Conservation (phyloP, 2,329 filamentous ascomycete species). For the Claviceps cyperi region DNA sequence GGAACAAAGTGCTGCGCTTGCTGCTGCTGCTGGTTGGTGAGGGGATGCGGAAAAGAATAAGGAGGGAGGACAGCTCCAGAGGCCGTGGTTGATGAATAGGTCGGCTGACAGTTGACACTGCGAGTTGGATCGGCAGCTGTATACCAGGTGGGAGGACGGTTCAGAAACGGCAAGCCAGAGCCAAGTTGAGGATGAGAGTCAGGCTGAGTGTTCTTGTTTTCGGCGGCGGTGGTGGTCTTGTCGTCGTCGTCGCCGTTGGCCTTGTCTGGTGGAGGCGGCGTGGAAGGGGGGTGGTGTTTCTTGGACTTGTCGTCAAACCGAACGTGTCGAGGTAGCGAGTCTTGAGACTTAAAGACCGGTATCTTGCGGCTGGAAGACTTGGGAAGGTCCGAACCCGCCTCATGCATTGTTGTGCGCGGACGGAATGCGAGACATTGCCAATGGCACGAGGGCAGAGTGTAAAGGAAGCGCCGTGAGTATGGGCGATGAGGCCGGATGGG, state of each 20-base stretch:
- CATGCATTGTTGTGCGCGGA: slow-evolving; percentile 12
- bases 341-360: slow-evolving; percentile 14
- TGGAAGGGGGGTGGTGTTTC: background rate
- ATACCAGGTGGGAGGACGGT: slow-evolving; percentile 15
- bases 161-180: slow-evolving; percentile 9
- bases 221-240: background rate
- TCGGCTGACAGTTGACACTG: slow-evolving; percentile 11
- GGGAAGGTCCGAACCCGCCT: slow-evolving; percentile 10
- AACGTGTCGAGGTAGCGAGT: slow-evolving; percentile 18
- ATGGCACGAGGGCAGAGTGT: background rate
- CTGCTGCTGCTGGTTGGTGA: slow-evolving; percentile 7
- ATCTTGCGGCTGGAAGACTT: slow-evolving; percentile 17
- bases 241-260: background rate
- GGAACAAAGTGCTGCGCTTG: slow-evolving; percentile 5
- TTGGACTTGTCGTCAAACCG: slow-evolving; percentile 12
- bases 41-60: slow-evolving; percentile 3
- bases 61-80: background rate
- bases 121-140: slow-evolving; percentile 20
- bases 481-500: background rate
- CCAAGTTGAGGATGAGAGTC: slow-evolving; percentile 9
- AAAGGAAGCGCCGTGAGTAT: background rate
- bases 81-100: slow-evolving; percentile 1
- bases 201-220: slow-evolving; percentile 5
- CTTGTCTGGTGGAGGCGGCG: background rate
- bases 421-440: slow-evolving; percentile 1